Base-by-base conservation (phyloP, 768 basidiomycete genomes). In the Boletus fagicola region DNA sequence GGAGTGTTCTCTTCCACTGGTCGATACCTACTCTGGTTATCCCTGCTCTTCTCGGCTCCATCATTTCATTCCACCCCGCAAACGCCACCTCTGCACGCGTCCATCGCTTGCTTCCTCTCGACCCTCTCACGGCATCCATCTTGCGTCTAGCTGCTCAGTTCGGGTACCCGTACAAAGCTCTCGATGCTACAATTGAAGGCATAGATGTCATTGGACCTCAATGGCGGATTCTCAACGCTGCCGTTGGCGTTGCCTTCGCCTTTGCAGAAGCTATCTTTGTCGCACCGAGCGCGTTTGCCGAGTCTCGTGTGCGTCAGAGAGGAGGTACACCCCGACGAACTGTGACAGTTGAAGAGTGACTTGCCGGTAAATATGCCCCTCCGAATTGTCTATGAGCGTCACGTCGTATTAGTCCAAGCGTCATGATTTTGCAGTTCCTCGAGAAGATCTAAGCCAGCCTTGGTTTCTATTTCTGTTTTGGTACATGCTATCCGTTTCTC, bases 71-170 rank as follows among this genome's bases (percentile, higher is more conserved):
- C 75, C 78, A 75, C 51, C 83, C 83, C 1, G 65, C 77, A 26
- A 72, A 72, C 33, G 56, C 65, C 20, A 35, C 66, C 4, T 55
- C 64, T 12, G 59, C 58, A 10, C 71, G 72, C n/a, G 43, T 30
- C 6, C 67, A 61, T 13, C 67, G 57, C 43, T 54, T 62, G 1
- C 45, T 69, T 30, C 59, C 76, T 26, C 77, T 87, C 49, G 87
- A 89, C 63, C 79, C 85, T 2, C 76, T 89, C 46, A 84, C 86
- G 0, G 83, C 83, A 2, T 79, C 84, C 36, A 88, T 89, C 57
- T 71, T 80, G 26, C 81, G 87, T 20, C 73, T 89, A 45, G 87
- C 86, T 20, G 78, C 78, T 4, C 81, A 85, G 51, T 73, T 77
- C 20, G 81, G 76, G n/a, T 87, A 86, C 58, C 83, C 84, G 4